These are phyloP conservation scores for Chaetomium tenue DNA, from an alignment of 495 filamentous ascomycete genomes.

Conservation along the genomic window DNA sequence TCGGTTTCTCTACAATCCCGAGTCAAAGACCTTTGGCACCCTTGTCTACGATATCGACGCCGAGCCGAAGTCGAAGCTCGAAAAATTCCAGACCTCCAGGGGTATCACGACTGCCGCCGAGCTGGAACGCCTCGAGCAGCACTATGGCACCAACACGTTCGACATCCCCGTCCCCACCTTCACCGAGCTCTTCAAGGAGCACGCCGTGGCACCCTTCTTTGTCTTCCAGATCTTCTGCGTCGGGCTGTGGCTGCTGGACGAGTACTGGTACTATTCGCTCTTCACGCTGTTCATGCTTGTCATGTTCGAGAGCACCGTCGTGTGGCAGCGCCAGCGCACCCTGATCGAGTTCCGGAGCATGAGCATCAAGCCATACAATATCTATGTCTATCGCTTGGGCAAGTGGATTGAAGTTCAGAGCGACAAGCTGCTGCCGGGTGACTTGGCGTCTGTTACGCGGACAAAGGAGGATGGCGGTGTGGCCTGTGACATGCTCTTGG, in stretches of 20 bases:
- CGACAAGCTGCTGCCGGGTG: slow-evolving; percentile 93
- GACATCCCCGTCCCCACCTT: slow-evolving; percentile 97
- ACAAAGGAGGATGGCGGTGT: slow-evolving; percentile 97
- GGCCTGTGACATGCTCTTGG: slow-evolving; percentile 92
- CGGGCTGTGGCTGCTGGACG: slow-evolving; percentile 96
- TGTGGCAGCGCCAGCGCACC: slow-evolving; percentile 98
- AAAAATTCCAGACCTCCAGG: slow-evolving; percentile 70
- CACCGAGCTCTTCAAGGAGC: slow-evolving; percentile 93
- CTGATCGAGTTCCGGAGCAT: slow-evolving; percentile 96
- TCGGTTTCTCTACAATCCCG: slow-evolving; percentile 80
- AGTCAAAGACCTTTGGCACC: slow-evolving; percentile 69
- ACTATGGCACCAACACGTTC: slow-evolving; percentile 96
- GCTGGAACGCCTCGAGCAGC: slow-evolving; percentile 73
- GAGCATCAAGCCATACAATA: slow-evolving; percentile 97
- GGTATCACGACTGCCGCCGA: slow-evolving; percentile 71
- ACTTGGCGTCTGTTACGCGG: slow-evolving; percentile 88
- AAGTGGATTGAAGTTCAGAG: slow-evolving; percentile 89
- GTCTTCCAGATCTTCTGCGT: slow-evolving; percentile 99
- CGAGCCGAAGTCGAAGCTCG: slow-evolving; percentile 74
- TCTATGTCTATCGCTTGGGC: slow-evolving; percentile 81
- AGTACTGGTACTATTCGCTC: slow-evolving; percentile 99
- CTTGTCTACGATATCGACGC: slow-evolving; percentile 81
- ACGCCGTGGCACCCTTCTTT: slow-evolving; percentile 98
- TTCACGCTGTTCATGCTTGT: slow-evolving; percentile 99
- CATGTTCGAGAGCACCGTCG: slow-evolving; percentile 95